A percentile compares a stretch with the other conserved stretches of the same genome.
phyloP scores from a whole-genome alignment of 495 filamentous ascomycete genomes.

The Penicillium paradoxum region DNA sequence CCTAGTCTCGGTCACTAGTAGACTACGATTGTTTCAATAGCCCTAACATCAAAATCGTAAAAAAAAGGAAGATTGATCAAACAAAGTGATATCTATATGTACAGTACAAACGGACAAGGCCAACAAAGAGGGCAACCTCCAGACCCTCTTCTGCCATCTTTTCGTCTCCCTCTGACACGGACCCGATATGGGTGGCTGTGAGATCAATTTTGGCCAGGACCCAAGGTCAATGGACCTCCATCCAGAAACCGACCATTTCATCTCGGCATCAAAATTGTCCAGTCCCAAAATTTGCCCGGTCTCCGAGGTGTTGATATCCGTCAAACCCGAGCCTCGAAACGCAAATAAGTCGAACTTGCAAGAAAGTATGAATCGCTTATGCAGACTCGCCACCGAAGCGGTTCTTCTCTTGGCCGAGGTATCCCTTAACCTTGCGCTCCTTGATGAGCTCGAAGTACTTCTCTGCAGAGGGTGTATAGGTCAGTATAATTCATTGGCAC shows the following conservation, averaged over 20 bases:
- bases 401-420: conserved; percentile 89
- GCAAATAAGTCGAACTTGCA: conserved; percentile 1
- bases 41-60: background rate
- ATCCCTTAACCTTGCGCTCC: conserved; percentile 80
- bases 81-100: conserved; percentile 18
- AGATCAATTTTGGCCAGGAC: background rate
- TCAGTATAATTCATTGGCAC: background rate
- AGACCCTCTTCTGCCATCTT: conserved; percentile 6
- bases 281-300: background rate
- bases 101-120: conserved; percentile 11
- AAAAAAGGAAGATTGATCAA: conserved; percentile 12
- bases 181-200: background rate
- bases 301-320: background rate
- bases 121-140: conserved; percentile 3
- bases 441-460: conserved; percentile 88
- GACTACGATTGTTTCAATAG: background rate
- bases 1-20: background rate
- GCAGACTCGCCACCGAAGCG: conserved; percentile 44
- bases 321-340: conserved; percentile 1
- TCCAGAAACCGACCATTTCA: background rate
- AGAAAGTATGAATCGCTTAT: background rate
- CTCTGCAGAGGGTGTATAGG: conserved; percentile 48
- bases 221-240: no score
- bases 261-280: background rate
- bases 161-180: background rate